Evolutionary conservation across 1,284 basidiomycete species (phyloP).

Genomic region (Leccinum angustisporum): DNA sequence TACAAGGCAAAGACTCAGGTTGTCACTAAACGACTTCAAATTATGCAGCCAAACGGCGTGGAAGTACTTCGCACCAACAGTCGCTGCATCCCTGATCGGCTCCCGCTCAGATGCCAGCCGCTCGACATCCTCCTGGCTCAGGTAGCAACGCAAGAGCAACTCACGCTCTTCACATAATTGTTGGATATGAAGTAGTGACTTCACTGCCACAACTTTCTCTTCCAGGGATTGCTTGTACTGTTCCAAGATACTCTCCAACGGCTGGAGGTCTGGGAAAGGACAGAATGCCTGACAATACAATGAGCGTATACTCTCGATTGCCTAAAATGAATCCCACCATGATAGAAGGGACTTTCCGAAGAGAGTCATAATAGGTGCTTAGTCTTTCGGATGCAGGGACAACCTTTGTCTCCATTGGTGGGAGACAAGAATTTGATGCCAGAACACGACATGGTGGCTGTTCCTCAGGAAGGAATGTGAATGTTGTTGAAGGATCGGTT

Average conservation of each 20-base stretch:
- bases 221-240: not conserved
- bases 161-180: not conserved
- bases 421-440: too few species aligned
- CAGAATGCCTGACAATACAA: too few species aligned
- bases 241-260: not conserved
- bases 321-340: too few species aligned
- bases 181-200: not conserved
- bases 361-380: too few species aligned
- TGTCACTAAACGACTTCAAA: not conserved
- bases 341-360: too few species aligned
- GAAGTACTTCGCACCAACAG: not conserved
- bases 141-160: not conserved
- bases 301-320: too few species aligned
- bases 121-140: not conserved
- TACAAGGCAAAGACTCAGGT: not conserved
- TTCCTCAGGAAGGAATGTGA: too few species aligned
- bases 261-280: not conserved
- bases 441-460: too few species aligned
- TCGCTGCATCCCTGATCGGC: not conserved
- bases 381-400: too few species aligned
- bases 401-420: too few species aligned
- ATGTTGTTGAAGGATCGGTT: too few species aligned
- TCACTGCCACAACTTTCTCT: not conserved
- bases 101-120: not conserved
- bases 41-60: not conserved